A percentile compares a stretch with the other conserved stretches of the same genome.
These are phyloP conservation scores for Aspergillus aculeatus DNA, from an alignment of 2,329 filamentous ascomycete species.

Conservation along the genomic window DNA sequence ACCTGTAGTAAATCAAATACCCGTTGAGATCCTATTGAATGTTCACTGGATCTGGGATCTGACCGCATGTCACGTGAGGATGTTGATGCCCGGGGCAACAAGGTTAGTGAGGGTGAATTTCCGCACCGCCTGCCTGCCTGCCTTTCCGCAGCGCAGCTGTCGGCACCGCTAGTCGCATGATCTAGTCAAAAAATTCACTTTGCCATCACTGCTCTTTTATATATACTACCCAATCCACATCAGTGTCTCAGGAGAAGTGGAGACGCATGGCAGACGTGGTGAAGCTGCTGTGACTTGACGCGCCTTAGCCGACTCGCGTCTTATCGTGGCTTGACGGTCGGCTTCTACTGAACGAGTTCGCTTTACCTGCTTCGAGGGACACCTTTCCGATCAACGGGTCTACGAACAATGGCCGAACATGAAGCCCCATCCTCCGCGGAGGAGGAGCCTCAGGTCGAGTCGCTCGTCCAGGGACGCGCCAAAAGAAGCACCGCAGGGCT, in stretches of 20 bases:
- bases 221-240: background rate
- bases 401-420: constrained; percentile 24
- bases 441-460: constrained; percentile 33
- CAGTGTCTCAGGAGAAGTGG: background rate
- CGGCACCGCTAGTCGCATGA: background rate
- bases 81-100: background rate
- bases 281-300: background rate
- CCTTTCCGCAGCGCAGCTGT: background rate
- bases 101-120: background rate
- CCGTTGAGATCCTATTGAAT: background rate
- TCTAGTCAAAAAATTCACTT: background rate
- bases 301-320: constrained; percentile 1
- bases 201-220: background rate
- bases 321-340: constrained; percentile 5
- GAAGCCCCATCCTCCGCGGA: constrained; percentile 26
- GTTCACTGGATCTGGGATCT: too few species aligned
- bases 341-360: background rate
- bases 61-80: background rate
- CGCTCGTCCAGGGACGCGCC: constrained; percentile 51
- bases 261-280: background rate
- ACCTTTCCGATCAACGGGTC: background rate
- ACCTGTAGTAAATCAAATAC: too few species aligned
- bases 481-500: constrained; percentile 82
- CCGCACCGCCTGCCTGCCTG: background rate
- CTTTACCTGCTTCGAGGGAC: background rate